Evolutionary conservation across 2,329 filamentous ascomycete genomes (phyloP), one percentile per base, ranked within the genome.

Genomic region (Immersiporthe knoxdaviesiana): DNA sequence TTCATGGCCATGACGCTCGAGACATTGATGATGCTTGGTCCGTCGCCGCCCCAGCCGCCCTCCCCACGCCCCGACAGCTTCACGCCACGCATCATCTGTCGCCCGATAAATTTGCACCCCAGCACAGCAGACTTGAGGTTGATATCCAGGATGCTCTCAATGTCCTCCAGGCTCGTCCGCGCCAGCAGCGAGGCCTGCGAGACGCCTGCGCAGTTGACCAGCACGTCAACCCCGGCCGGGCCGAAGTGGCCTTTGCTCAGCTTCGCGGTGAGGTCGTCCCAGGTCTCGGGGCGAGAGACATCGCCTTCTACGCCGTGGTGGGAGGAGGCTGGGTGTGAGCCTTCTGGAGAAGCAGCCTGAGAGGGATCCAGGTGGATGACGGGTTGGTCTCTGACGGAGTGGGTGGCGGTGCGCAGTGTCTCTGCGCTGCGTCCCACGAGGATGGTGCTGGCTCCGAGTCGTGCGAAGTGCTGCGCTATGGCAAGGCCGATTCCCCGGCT

Each of bases 151-250:
- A 93, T 82, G 1, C 81, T 73, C 1, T 87, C 81, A 30, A 93
- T 82, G 2, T 85, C 81, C 0, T 80, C 77, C 0, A 84, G 76
- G 0, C 79, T 74, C 1, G 87, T 88, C 12, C 84, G 81, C 59
- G 87, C 80, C n/a, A 96, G 84, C 0, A 93, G 81, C 0, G 84
- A 86, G 16, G 84, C 85, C 73, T 93, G 89, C 0, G 90, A 84
- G 30, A 94, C 83, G 12, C 93, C 94, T 0, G 93, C 93, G 35
- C 92, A 91, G 76, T 97, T 97, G 72, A 97, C 85, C 1, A 97
- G 85, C 39, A 95, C 82, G 74, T 88, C 84, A 11, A 76, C 56
- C n/a, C 60, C 6, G 65, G 52, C 24, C 6, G 56, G 24, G 21
- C 35, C 35, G 35, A 50, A 24, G 8, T 44, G 44, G 30, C 66